Evolutionary conservation across 2,329 filamentous ascomycete species (phyloP).

Genomic region (Helotiales sp.): DNA sequence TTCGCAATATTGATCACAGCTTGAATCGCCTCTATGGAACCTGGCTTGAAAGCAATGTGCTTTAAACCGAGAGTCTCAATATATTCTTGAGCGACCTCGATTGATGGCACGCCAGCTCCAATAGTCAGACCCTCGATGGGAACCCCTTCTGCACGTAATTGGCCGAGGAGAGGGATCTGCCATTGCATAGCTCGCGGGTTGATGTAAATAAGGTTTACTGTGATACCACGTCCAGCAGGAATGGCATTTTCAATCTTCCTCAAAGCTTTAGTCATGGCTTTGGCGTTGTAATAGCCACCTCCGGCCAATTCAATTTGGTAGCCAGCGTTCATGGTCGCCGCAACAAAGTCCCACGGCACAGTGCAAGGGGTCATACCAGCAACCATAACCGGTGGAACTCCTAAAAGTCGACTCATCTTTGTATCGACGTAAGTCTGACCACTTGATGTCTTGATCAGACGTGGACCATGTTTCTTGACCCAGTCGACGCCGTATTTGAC

Average conservation of each 20-base stretch:
- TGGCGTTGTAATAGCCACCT: constrained; percentile 85
- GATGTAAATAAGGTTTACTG: constrained; percentile 89
- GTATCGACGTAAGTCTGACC: constrained; percentile 94
- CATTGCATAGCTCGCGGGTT: constrained; percentile 88
- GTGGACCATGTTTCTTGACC: constrained; percentile 95
- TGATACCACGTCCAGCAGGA: constrained; percentile 84
- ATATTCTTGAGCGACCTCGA: constrained; percentile 91
- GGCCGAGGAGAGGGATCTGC: constrained; percentile 85
- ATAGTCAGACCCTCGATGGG: constrained; percentile 93
- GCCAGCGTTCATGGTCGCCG: constrained; percentile 94
- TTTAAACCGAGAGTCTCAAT: constrained; percentile 91
- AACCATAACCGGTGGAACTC: constrained; percentile 85
- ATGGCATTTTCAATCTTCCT: constrained; percentile 84
- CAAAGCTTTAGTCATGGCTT: constrained; percentile 81
- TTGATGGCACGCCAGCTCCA: constrained; percentile 89
- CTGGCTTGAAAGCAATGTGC: constrained; percentile 94
- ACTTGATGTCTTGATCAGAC: constrained; percentile 83
- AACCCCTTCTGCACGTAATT: constrained; percentile 81
- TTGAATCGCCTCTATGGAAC: constrained; percentile 86
- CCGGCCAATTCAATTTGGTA: constrained; percentile 91
- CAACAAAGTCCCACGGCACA: constrained; percentile 89
- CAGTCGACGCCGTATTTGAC: constrained; percentile 96
- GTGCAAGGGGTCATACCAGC: constrained; percentile 94
- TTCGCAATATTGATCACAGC: constrained; percentile 90
- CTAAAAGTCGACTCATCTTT: constrained; percentile 88